Conservation (phyloP, 169 alveolate genomes). For the Plasmodium yoelii region DNA sequence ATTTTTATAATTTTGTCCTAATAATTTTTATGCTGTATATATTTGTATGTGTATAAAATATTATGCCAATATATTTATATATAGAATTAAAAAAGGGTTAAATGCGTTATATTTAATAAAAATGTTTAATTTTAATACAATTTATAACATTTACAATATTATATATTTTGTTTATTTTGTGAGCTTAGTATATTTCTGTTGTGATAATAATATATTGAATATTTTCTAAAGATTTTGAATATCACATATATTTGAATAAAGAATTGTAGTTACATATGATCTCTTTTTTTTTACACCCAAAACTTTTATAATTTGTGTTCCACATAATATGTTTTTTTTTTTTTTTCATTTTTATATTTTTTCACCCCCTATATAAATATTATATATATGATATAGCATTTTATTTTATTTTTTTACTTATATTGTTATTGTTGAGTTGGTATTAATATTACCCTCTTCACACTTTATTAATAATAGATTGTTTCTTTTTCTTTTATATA, state of each 20-base stretch:
- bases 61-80: background rate
- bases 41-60: background rate
- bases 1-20: slow-evolving; percentile 16
- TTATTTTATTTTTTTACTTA: background rate
- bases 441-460: too few relatives aligned
- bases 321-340: too few relatives aligned
- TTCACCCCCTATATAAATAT: slow-evolving; percentile 1
- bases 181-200: too few relatives aligned
- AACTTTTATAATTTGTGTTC: too few relatives aligned
- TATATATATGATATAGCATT: background rate
- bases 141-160: background rate
- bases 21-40: background rate
- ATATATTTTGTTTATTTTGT: background rate
- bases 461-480: too few relatives aligned
- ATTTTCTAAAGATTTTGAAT: too few relatives aligned
- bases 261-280: background rate
- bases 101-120: background rate
- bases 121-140: background rate
- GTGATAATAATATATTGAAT: too few relatives aligned
- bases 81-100: background rate
- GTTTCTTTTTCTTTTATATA: background rate
- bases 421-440: background rate
- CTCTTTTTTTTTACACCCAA: too few relatives aligned
- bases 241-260: background rate
- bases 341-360: background rate